A percentile compares a stretch with the other conserved stretches of the same genome.
phyloP scores from a whole-genome alignment of 2,329 filamentous ascomycete species.

The Monilinia fructicola region DNA sequence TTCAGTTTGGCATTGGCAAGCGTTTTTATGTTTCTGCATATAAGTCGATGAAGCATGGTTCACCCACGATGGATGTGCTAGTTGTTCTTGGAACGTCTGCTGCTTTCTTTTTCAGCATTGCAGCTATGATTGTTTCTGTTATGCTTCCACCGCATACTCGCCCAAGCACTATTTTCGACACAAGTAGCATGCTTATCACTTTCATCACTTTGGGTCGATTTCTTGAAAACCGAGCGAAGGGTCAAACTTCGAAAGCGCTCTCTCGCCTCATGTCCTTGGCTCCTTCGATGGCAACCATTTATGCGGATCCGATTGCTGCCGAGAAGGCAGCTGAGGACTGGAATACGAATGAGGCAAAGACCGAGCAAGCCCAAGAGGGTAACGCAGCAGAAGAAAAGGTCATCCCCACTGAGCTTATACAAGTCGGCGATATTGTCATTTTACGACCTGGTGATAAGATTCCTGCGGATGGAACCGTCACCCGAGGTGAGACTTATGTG shows the following conservation, averaged over 20 bases:
- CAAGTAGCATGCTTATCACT: constrained; percentile 96
- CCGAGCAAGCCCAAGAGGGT: constrained; percentile 47
- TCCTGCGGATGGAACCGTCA: constrained; percentile 84
- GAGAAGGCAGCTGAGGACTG: constrained; percentile 85
- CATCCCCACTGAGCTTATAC: constrained; percentile 92
- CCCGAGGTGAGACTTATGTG: constrained; percentile 86
- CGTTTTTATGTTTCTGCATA: constrained; percentile 93
- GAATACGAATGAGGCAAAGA: constrained; percentile 54
- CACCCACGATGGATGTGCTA: constrained; percentile 96
- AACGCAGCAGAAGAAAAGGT: constrained; percentile 74
- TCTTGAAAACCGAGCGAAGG: constrained; percentile 91
- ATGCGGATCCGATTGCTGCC: constrained; percentile 88
- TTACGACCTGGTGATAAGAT: constrained; percentile 95
- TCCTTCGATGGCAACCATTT: constrained; percentile 96
- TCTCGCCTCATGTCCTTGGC: constrained; percentile 94
- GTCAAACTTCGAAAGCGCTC: constrained; percentile 90
- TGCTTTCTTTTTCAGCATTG: constrained; percentile 92
- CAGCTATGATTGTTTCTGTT: constrained; percentile 82
- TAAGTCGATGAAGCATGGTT: constrained; percentile 85
- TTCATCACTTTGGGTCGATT: constrained; percentile 91
- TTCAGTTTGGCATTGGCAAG: constrained; percentile 94
- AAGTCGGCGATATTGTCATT: constrained; percentile 90
- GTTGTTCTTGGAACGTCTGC: constrained; percentile 91
- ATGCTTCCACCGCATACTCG: constrained; percentile 71
- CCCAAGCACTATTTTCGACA: constrained; percentile 91